Conservation (phyloP, 371 early-diverging fungal genomes). For the Circinella minor region DNA sequence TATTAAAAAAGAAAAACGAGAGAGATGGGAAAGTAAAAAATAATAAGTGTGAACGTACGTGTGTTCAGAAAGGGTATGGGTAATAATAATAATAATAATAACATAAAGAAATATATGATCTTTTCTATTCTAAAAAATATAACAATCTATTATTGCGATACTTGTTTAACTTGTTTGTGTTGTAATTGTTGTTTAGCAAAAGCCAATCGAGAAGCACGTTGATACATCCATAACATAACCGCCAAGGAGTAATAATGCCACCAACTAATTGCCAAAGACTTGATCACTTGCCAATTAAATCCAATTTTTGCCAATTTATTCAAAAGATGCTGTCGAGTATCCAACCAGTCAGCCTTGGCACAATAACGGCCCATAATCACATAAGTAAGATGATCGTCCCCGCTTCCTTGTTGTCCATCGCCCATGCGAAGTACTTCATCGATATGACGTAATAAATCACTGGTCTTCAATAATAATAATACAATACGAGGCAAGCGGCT, state of each 20-base stretch:
- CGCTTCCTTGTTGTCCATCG: slow-evolving; percentile 13
- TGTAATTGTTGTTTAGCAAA: background rate
- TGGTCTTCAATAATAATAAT: slow-evolving; percentile 86
- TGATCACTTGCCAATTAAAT: slow-evolving; percentile 31
- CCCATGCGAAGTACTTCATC: slow-evolving; percentile 47
- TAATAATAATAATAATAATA: no score
- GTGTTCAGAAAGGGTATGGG: no score
- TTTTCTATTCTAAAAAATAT: background rate
- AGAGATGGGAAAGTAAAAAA: no score
- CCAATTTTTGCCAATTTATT: slow-evolving; percentile 42
- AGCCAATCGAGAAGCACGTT: slow-evolving; percentile 1
- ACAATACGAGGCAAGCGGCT: slow-evolving; percentile 81
- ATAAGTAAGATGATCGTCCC: slow-evolving; percentile 51
- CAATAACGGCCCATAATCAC: slow-evolving; percentile 61
- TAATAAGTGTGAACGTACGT: no score
- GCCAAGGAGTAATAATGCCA: slow-evolving; percentile 47
- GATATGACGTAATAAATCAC: slow-evolving; percentile 79
- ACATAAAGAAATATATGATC: no score
- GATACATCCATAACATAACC: slow-evolving; percentile 43
- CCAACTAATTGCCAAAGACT: slow-evolving; percentile 39
- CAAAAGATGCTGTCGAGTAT: slow-evolving; percentile 32
- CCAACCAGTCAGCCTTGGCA: slow-evolving; percentile 54
- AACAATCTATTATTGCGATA: background rate
- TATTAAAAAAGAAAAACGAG: no score
- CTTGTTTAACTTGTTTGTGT: background rate